Evolutionary conservation across 805 yeast genomes (phyloP), one percentile per base, ranked within the genome.

Genomic region (Lipomyces orientalis): DNA sequence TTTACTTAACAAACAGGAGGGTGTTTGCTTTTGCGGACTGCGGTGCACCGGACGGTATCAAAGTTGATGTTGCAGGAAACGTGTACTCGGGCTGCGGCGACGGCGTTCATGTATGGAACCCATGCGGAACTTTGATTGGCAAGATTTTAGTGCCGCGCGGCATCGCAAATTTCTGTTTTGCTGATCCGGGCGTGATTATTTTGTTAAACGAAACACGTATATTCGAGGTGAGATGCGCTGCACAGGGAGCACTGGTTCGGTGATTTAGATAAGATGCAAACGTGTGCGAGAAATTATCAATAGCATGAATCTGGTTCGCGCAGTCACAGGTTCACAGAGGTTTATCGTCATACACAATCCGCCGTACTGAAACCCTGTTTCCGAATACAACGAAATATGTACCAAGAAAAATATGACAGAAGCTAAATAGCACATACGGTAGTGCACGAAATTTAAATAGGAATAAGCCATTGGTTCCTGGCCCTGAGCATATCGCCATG

Each of bases 1-100:
- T 62, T 25, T 54, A 67, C 14, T 68, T 70, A 25, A 55, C 55
- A 12, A 73, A 74, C 64, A 68, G 64, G 64, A 68, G 76, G 31
- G 54, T 73, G 54, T 74, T 74, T 69, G 76, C 76, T 9, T 74
- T 61, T 58, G 62, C 71, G 9, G 74, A 69, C 51, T 54, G 63
- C 19, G 74, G 71, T 16, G 75, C 71, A 16, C 76, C 76, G 1
- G 76, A 74, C 60, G 76, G 75, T 8, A 72, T 74, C 63, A 74
- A 74, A 61, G 62, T 57, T 49, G 76, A 74, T 39, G 39, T 60
- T 9, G 54, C 39, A 1, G 76, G 75, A 12, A 74, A 74, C 58
- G 75, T 74, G n/a, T 74, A 73, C 60, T 58, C 75, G 22, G 76
- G 75, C 6, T 74, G 76, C 62, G 54, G 52, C 29, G 76, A 74